A percentile compares a stretch with the other conserved stretches of the same genome.
phyloP scores from a whole-genome alignment of 2,329 filamentous ascomycete species.

The Verticillium nonalfalfae region DNA sequence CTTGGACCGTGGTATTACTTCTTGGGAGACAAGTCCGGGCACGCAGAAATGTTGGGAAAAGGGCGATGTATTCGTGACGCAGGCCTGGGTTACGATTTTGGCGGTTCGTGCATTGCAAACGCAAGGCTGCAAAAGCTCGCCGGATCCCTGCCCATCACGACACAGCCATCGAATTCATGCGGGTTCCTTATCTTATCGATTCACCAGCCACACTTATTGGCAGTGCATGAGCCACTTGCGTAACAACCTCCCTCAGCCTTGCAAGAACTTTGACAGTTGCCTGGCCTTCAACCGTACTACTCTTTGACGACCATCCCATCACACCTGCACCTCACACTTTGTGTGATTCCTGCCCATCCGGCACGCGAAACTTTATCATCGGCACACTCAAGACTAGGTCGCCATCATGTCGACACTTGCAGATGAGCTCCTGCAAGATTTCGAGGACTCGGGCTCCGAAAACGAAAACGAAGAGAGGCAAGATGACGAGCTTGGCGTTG shows the following conservation, averaged over 20 bases:
- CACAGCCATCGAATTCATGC: not conserved
- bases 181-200: not conserved
- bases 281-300: not conserved
- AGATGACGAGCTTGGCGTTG: slow-evolving; percentile 25
- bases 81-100: not conserved
- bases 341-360: not conserved
- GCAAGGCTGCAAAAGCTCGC: not conserved
- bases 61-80: not conserved
- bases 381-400: not conserved
- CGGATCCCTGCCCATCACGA: not conserved
- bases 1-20: slow-evolving; percentile 19
- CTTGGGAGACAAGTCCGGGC: not conserved
- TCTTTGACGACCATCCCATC: not conserved
- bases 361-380: not conserved
- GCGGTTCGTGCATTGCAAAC: not conserved
- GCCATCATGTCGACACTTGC: slow-evolving; percentile 76
- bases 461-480: slow-evolving; percentile 55
- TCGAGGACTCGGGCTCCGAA: slow-evolving; percentile 79
- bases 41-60: not conserved
- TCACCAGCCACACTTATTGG: not conserved
- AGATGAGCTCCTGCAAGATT: slow-evolving; percentile 88
- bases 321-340: not conserved
- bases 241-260: slow-evolving; percentile 2
- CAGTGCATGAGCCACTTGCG: not conserved
- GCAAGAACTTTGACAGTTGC: not conserved